These are phyloP conservation scores for Macrocybe gigantea DNA, from an alignment of 768 basidiomycete species.

Conservation along the genomic window DNA sequence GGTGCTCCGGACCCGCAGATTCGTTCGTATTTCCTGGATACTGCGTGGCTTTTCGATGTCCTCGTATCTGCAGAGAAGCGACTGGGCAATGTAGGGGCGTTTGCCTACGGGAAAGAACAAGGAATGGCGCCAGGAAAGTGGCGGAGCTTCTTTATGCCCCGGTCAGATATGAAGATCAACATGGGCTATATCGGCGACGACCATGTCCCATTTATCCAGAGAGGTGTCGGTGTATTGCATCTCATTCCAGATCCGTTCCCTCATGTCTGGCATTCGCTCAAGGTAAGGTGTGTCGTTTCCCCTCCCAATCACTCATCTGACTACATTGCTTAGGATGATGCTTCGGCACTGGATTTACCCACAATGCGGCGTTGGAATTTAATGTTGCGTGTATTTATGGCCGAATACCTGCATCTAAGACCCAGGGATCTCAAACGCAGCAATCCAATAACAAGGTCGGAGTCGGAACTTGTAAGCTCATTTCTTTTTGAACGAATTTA, in stretches of 20 bases:
- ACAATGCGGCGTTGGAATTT: slow-evolving; percentile 90
- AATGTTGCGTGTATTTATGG: slow-evolving; percentile 79
- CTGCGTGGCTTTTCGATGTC: slow-evolving; percentile 89
- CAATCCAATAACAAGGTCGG: slow-evolving; percentile 25
- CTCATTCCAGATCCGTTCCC: slow-evolving; percentile 90
- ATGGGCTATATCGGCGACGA: slow-evolving; percentile 81
- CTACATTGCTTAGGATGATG: slow-evolving; percentile 66
- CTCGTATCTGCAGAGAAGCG: slow-evolving; percentile 68
- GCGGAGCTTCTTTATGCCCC: slow-evolving; percentile 63
- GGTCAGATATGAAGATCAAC: slow-evolving; percentile 31
- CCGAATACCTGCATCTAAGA: slow-evolving; percentile 79
- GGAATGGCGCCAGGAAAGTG: slow-evolving; percentile 43
- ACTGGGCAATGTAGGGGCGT: slow-evolving; percentile 59
- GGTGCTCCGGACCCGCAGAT: slow-evolving; percentile 74
- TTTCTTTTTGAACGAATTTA: background rate
- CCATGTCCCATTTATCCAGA: slow-evolving; percentile 81
- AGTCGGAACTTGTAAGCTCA: slow-evolving; percentile 43
- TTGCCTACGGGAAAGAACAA: slow-evolving; percentile 40
- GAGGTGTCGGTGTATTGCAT: slow-evolving; percentile 86
- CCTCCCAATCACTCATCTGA: background rate
- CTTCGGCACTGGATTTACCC: slow-evolving; percentile 73
- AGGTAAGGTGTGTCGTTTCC: slow-evolving; percentile 31
- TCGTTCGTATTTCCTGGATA: slow-evolving; percentile 78
- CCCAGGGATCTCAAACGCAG: slow-evolving; percentile 36
- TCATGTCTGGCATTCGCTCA: slow-evolving; percentile 77